Evolutionary conservation across 2,329 filamentous ascomycete species (phyloP).

Genomic region (Balansia obtecta): DNA sequence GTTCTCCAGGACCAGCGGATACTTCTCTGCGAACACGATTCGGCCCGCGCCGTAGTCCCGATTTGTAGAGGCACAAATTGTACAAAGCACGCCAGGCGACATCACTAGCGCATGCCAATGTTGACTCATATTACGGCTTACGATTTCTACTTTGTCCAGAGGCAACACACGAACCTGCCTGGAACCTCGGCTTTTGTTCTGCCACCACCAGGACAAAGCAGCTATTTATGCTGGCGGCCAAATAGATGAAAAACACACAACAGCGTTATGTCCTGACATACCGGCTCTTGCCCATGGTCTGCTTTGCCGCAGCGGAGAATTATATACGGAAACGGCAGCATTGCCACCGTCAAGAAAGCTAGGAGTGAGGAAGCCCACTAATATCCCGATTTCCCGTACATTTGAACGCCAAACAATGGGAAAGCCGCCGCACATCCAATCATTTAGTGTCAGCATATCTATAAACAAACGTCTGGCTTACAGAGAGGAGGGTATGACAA

Average conservation of each 20-base stretch:
- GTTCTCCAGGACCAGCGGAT: not conserved
- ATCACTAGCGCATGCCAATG: not conserved
- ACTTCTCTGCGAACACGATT: not conserved
- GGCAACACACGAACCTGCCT: not conserved
- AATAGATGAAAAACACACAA: not conserved
- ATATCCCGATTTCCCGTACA: conserved; percentile 58
- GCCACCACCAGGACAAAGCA: not conserved
- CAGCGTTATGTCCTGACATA: conserved; percentile 29
- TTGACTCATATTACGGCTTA: not conserved
- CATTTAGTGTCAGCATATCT: conserved; percentile 7
- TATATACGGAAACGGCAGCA: conserved; percentile 52
- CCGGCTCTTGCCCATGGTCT: conserved; percentile 39
- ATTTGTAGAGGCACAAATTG: not conserved
- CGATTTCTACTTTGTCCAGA: not conserved
- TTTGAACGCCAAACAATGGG: conserved; percentile 60
- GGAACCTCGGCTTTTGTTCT: not conserved
- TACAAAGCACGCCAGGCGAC: not conserved
- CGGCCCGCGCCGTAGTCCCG: not conserved
- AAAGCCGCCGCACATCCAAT: conserved; percentile 45
- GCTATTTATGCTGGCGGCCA: not conserved
- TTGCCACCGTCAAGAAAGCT: conserved; percentile 46
- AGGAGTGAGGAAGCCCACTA: conserved; percentile 56
- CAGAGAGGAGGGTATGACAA: not conserved
- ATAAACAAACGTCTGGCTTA: not conserved
- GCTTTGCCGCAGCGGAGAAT: conserved; percentile 52